These are phyloP conservation scores for Pestalotiopsis sp. DNA, from an alignment of 2,329 filamentous ascomycete species.

Conservation along the genomic window DNA sequence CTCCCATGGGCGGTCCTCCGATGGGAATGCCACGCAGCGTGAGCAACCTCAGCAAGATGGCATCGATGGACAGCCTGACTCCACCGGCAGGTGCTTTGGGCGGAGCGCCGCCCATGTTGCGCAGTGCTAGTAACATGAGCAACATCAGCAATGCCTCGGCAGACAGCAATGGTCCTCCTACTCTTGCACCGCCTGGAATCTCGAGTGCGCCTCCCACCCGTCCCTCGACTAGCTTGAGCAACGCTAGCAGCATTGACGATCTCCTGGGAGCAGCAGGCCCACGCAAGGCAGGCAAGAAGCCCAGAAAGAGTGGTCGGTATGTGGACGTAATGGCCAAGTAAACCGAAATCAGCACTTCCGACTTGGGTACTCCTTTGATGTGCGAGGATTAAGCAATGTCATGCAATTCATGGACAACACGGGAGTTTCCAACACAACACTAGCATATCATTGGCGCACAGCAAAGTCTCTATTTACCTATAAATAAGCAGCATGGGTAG, in stretches of 20 bases:
- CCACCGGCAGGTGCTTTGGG: slow-evolving; percentile 24
- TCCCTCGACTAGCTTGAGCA: slow-evolving; percentile 82
- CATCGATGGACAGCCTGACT: slow-evolving; percentile 40
- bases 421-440: not conserved
- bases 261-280: slow-evolving; percentile 75
- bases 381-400: not conserved
- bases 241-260: slow-evolving; percentile 94
- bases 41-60: slow-evolving; percentile 33
- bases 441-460: not conserved
- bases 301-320: slow-evolving; percentile 85
- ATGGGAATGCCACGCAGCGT: slow-evolving; percentile 26
- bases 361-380: not conserved
- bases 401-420: not conserved
- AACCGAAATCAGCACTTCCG: not conserved
- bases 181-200: slow-evolving; percentile 31
- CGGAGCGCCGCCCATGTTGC: slow-evolving; percentile 44
- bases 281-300: slow-evolving; percentile 69
- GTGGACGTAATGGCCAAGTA: slow-evolving; percentile 92
- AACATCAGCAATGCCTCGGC: slow-evolving; percentile 25
- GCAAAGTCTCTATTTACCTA: not conserved
- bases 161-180: slow-evolving; percentile 6
- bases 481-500: not conserved
- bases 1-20: slow-evolving; percentile 24
- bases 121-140: slow-evolving; percentile 52
- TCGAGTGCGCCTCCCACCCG: slow-evolving; percentile 63